These are phyloP conservation scores for Globisporangium carolinianum DNA, from an alignment of 352 stramenopile genomes.

Conservation along the genomic window DNA sequence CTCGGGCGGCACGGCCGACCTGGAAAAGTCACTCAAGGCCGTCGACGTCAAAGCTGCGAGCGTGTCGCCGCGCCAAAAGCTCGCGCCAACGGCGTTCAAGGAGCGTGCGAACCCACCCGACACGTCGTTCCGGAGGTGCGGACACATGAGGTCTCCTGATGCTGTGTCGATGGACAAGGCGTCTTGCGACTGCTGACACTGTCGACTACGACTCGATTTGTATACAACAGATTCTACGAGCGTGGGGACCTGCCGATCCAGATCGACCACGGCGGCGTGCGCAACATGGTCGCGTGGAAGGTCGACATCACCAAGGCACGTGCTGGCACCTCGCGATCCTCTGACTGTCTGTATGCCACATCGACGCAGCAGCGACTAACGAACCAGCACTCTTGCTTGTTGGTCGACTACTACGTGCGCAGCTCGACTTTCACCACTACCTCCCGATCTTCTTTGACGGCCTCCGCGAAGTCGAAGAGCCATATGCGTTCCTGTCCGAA, in stretches of 20 bases:
- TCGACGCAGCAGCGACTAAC: neutral
- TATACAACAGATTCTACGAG: conserved; percentile 77
- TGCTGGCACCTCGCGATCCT: neutral
- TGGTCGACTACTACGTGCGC: neutral
- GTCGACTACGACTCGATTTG: neutral
- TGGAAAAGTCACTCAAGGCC: conserved; percentile 45
- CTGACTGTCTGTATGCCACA: too few relatives aligned
- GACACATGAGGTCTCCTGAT: too few relatives aligned
- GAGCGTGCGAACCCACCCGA: conserved; percentile 92
- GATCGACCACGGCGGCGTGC: conserved; percentile 94
- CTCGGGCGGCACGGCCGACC: conserved; percentile 73
- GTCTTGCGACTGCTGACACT: neutral
- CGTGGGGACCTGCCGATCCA: conserved; percentile 94
- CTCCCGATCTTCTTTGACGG: conserved; percentile 98
- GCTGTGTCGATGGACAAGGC: neutral
- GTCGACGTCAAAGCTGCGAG: conserved; percentile 27
- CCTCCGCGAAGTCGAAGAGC: conserved; percentile 93
- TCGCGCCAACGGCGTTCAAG: conserved; percentile 80
- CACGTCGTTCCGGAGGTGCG: conserved; percentile 66
- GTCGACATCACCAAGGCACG: conserved; percentile 89
- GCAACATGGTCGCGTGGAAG: conserved; percentile 97
- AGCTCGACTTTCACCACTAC: conserved; percentile 98
- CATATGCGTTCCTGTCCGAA: conserved; percentile 95
- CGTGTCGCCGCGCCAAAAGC: conserved; percentile 39
- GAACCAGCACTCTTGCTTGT: neutral